phyloP scores from a whole-genome alignment of 768 basidiomycete species.

The Royoungia palumana region DNA sequence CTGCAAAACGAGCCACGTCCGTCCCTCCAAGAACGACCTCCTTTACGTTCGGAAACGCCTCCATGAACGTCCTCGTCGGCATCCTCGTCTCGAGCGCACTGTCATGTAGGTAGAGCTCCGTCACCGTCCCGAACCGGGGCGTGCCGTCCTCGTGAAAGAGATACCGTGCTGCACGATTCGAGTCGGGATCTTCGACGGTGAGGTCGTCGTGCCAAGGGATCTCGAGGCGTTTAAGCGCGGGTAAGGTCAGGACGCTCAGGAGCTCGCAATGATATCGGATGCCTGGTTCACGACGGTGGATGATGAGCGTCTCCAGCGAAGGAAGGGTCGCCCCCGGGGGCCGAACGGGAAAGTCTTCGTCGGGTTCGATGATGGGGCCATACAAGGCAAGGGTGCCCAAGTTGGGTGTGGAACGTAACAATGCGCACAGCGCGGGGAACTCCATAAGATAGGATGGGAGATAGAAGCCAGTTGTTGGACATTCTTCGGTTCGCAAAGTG shows the following conservation, averaged over 20 bases:
- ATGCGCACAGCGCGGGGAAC: constrained; percentile 10
- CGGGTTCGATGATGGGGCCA: constrained; percentile 14
- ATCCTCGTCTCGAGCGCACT: constrained; percentile 5
- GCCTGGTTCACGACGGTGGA: constrained; percentile 14
- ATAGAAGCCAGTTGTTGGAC: neutral
- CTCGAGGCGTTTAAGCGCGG: constrained; percentile 12
- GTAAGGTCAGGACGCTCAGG: constrained; percentile 7
- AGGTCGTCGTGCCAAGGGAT: constrained; percentile 20
- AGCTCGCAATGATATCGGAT: constrained; percentile 15
- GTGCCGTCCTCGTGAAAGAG: constrained; percentile 9
- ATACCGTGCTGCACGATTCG: constrained; percentile 6
- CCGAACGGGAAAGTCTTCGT: constrained; percentile 6
- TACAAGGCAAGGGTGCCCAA: constrained; percentile 10
- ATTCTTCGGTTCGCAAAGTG: constrained; percentile 14
- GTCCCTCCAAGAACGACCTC: constrained; percentile 13
- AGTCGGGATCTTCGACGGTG: neutral
- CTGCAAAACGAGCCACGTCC: constrained; percentile 11
- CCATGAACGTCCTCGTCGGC: constrained; percentile 14
- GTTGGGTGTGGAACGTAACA: constrained; percentile 10
- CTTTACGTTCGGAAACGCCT: constrained; percentile 15
- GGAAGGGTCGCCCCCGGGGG: constrained; percentile 5
- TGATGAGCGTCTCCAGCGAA: constrained; percentile 10
- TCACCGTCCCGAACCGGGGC: constrained; percentile 12
- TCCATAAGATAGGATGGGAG: constrained; percentile 17
- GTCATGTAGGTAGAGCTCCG: constrained; percentile 12